These are phyloP conservation scores for Annona cherimola DNA, from an alignment of 164 flowering plant species.

Conservation along the genomic window DNA sequence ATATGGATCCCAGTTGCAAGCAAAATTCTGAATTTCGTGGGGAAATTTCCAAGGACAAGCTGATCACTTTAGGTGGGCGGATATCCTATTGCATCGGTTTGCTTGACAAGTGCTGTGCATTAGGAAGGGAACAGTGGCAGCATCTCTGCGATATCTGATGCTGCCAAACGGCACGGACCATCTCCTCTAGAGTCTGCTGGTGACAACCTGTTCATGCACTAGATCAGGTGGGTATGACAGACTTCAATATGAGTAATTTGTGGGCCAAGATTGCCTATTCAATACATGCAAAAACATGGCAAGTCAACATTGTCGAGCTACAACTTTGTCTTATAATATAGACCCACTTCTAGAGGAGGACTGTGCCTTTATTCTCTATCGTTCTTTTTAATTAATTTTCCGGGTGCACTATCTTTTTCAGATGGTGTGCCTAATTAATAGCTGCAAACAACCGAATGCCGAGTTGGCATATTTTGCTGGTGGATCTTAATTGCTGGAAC, in stretches of 20 bases:
- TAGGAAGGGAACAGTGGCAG: slow-evolving; percentile 2
- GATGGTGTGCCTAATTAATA: neutral
- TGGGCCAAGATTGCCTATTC: neutral
- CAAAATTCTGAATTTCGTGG: too few species aligned
- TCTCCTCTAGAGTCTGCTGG: neutral
- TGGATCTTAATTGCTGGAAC: neutral
- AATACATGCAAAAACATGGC: slow-evolving; percentile 1
- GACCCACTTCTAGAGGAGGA: neutral
- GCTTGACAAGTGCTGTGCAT: slow-evolving; percentile 6
- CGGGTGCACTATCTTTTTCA: neutral
- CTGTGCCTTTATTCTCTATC: neutral
- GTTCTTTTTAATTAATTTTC: too few species aligned
- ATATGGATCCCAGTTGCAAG: neutral
- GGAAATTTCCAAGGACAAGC: too few species aligned
- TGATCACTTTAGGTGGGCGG: neutral
- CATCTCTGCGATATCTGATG: neutral
- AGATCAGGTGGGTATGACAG: neutral
- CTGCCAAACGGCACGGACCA: neutral
- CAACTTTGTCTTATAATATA: neutral
- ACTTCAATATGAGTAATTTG: neutral
- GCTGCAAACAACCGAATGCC: neutral
- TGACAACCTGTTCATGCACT: slow-evolving; percentile 10
- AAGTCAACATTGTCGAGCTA: neutral
- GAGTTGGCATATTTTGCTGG: neutral
- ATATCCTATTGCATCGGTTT: neutral